phyloP scores from a whole-genome alignment of 495 filamentous ascomycete genomes.

The Aspergillus bertholletiae region DNA sequence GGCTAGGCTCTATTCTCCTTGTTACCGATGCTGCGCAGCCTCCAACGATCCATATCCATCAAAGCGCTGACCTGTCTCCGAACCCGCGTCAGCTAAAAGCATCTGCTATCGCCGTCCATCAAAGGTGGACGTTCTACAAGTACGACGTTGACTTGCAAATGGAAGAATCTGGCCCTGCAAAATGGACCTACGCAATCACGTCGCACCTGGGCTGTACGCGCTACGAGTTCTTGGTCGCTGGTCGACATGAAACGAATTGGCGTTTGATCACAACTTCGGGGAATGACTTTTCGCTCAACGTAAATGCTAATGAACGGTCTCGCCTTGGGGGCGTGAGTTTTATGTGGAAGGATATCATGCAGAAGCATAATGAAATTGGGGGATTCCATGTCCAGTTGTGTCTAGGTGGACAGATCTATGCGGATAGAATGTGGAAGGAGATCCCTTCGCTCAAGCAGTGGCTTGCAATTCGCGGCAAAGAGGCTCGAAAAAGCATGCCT shows the following conservation, averaged over 20 bases:
- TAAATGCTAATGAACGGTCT: constrained; percentile 77
- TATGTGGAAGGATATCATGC: constrained; percentile 99
- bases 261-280: constrained; percentile 95
- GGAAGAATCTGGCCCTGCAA: constrained; percentile 74
- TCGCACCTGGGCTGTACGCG: constrained; percentile 94
- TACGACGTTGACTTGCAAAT: constrained; percentile 92
- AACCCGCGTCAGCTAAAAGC: constrained; percentile 89
- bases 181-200: constrained; percentile 98
- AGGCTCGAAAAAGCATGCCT: constrained; percentile 80
- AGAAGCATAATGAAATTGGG: constrained; percentile 93
- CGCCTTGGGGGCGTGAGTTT: constrained; percentile 83
- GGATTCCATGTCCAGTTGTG: constrained; percentile 94
- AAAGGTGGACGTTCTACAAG: constrained; percentile 92
- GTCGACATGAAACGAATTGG: constrained; percentile 86
- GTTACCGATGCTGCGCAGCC: constrained; percentile 91
- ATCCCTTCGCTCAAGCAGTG: constrained; percentile 90
- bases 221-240: constrained; percentile 97
- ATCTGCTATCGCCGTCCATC: constrained; percentile 80
- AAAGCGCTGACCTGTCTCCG: constrained; percentile 84
- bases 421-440: constrained; percentile 94
- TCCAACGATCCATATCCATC: constrained; percentile 94
- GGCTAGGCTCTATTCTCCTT: constrained; percentile 80
- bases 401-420: constrained; percentile 92
- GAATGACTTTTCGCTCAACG: constrained; percentile 88
- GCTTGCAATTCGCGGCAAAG: constrained; percentile 84